Evolutionary conservation across 371 early-diverging fungal species (phyloP).

Genomic region (Mortierella sp.): DNA sequence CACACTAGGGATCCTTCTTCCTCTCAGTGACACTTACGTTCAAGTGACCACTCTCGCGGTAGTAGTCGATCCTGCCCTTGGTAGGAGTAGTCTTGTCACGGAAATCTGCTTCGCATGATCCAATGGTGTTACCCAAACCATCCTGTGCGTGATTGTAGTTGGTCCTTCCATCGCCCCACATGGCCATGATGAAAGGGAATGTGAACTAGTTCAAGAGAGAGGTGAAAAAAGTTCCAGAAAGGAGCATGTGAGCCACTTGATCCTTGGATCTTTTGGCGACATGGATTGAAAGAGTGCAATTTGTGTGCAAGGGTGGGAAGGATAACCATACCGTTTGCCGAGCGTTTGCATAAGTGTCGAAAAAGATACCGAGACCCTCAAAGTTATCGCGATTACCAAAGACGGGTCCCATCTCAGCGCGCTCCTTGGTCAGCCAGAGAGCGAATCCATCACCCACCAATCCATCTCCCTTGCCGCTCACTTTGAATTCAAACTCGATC

Average conservation of each 20-base stretch:
- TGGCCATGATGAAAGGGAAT: constrained; percentile 92
- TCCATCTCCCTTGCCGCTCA: constrained; percentile 71
- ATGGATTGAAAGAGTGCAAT: neutral
- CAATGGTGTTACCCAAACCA: constrained; percentile 74
- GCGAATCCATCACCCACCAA: constrained; percentile 97
- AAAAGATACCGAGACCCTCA: constrained; percentile 91
- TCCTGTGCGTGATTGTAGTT: constrained; percentile 87
- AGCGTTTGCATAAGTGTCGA: constrained; percentile 96
- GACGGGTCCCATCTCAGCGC: constrained; percentile 77
- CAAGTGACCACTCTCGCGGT: constrained; percentile 70
- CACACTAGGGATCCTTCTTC: too few relatives aligned
- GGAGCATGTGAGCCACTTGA: neutral
- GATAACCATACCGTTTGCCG: constrained; percentile 80
- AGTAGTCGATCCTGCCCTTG: constrained; percentile 80
- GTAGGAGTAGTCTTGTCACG: constrained; percentile 74
- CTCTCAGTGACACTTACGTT: constrained; percentile 56
- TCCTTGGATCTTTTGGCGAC: neutral
- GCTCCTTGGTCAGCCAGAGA: constrained; percentile 83
- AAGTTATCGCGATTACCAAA: constrained; percentile 92
- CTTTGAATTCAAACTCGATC: constrained; percentile 93
- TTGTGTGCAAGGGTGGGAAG: neutral
- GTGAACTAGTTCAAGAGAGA: constrained; percentile 53
- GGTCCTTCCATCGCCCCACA: constrained; percentile 91
- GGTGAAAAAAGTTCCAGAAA: neutral
- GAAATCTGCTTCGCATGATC: constrained; percentile 85